Evolutionary conservation across 2,329 filamentous ascomycete genomes (phyloP).

Genomic region (Pseudogymnoascus destructans): DNA sequence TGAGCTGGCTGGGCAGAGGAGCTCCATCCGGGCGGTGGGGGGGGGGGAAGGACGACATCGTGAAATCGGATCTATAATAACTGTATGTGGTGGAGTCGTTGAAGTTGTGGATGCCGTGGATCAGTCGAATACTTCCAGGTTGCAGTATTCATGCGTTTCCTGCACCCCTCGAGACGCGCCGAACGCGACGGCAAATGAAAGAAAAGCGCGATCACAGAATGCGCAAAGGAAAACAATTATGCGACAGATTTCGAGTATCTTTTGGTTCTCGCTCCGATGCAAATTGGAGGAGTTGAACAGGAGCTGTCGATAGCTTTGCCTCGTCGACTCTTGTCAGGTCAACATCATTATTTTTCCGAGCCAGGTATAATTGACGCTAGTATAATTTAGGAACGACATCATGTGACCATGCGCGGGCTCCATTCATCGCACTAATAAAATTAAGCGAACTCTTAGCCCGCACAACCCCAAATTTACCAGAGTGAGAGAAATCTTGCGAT

Average conservation of each 20-base stretch:
- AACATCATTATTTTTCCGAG: slow-evolving; percentile 10
- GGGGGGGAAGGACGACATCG: slow-evolving; percentile 49
- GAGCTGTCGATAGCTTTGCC: slow-evolving; percentile 7
- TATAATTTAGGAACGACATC: background rate
- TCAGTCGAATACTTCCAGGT: slow-evolving; percentile 6
- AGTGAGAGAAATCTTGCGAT: slow-evolving; percentile 9
- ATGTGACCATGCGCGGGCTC: slow-evolving; percentile 1
- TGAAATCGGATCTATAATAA: slow-evolving; percentile 15
- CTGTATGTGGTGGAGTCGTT: slow-evolving; percentile 7
- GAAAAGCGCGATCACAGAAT: slow-evolving; percentile 9
- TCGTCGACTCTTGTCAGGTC: slow-evolving; percentile 6
- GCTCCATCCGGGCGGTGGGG: slow-evolving; percentile 56
- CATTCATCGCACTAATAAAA: slow-evolving; percentile 1
- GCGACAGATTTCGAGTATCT: slow-evolving; percentile 8
- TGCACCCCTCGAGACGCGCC: slow-evolving; percentile 10
- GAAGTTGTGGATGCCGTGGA: slow-evolving; percentile 6
- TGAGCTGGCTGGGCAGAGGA: slow-evolving; percentile 38
- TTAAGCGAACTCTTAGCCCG: slow-evolving; percentile 21
- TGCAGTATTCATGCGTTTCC: slow-evolving; percentile 1
- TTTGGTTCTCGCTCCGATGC: slow-evolving; percentile 4
- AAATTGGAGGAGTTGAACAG: slow-evolving; percentile 3
- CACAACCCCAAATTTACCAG: slow-evolving; percentile 29
- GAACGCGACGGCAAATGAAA: slow-evolving; percentile 12
- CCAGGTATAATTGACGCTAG: background rate
- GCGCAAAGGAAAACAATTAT: slow-evolving; percentile 9